Base-by-base conservation (phyloP, 192 early-diverging fungal species). In the Coemansia sp. region DNA sequence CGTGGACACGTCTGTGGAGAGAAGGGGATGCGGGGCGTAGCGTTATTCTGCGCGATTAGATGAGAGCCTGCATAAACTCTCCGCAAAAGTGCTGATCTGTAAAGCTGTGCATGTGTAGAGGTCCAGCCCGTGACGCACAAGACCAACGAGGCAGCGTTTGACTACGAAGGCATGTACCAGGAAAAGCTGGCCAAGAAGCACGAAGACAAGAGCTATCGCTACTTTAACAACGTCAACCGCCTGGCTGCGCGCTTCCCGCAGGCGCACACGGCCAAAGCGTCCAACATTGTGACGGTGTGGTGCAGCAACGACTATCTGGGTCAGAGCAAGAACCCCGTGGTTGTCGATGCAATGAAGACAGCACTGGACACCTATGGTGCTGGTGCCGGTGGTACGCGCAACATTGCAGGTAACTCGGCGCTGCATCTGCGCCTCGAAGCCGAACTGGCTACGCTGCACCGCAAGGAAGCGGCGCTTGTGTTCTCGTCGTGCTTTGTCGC, bases 191-290 rank as follows among this genome's bases (percentile, higher is more conserved):
- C 95, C 43, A 95, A 95, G 88, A 98, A 98, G 82, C 94, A 96
- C 74, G 85, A 87, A 68, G 95, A 98, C 89, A 92, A 93, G 85
- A 90, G 87, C 69, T 98, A 98, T 86, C 91, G 97, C 70, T 98
- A 97, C 85, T 98, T 98, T 78, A 98, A 98, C 90, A 98, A 98
- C 86, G 97, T 98, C 85, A 98, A 98, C 82, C 91, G 97, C 38
- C 83, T 98, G 25, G 97, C 97, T 5, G 83, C 90, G 73, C 82
- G 86, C 68, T 98, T 91, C 75, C 97, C 97, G 47, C 88, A 84
- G 65, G 97, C 97, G 21, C 97, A 98, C 83, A 98, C 95, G 22
- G 88, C 87, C 12, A 89, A 86, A 48, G 65, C 83, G 50, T 85
- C 88, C 39, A 93, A 96, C 66, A 86, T 93, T 67, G 97, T 98